Percentiles rank a stretch among this genome's conserved stretches.
phyloP scores from a whole-genome alignment of 345 rosid genomes.

The Carallia pectinifolia region DNA sequence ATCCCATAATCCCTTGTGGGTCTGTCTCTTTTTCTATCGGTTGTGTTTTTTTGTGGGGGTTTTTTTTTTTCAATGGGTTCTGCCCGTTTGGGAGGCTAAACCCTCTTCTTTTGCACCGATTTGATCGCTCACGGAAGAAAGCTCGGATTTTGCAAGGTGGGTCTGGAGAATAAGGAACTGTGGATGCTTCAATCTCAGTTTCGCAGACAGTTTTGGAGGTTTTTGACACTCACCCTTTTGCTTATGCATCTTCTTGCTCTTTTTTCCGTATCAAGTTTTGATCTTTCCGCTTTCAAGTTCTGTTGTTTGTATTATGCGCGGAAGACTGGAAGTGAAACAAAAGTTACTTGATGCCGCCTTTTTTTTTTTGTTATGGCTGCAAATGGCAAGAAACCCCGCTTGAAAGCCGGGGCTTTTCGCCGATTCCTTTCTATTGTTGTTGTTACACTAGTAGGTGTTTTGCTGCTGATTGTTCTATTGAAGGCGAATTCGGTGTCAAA shows the following conservation, averaged over 20 bases:
- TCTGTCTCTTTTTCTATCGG: too few species aligned
- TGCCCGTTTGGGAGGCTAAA: not conserved
- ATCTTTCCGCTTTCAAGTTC: constrained; percentile 4
- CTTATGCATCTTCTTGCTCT: constrained; percentile 14
- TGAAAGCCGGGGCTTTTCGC: constrained; percentile 50
- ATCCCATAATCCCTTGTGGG: too few species aligned
- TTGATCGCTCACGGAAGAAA: not conserved
- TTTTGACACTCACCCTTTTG: constrained; percentile 23
- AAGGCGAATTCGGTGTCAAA: constrained; percentile 36
- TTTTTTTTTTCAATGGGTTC: too few species aligned
- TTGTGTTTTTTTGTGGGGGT: too few species aligned
- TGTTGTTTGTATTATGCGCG: not conserved
- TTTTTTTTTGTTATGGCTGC: constrained; percentile 36
- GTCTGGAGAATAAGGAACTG: constrained; percentile 4
- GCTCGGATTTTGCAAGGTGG: constrained; percentile 1
- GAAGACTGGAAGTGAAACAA: not conserved
- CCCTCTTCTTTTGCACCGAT: constrained; percentile 1
- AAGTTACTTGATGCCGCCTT: constrained; percentile 16
- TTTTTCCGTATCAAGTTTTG: constrained; percentile 16
- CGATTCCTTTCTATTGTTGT: constrained; percentile 42
- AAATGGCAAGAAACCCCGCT: constrained; percentile 55
- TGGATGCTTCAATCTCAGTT: constrained; percentile 7
- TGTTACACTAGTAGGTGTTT: constrained; percentile 51
- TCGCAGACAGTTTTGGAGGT: constrained; percentile 29
- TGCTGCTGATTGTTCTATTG: constrained; percentile 49